Conservation (phyloP, 257 asterid genomes). For the Nicotiana attenuata region DNA sequence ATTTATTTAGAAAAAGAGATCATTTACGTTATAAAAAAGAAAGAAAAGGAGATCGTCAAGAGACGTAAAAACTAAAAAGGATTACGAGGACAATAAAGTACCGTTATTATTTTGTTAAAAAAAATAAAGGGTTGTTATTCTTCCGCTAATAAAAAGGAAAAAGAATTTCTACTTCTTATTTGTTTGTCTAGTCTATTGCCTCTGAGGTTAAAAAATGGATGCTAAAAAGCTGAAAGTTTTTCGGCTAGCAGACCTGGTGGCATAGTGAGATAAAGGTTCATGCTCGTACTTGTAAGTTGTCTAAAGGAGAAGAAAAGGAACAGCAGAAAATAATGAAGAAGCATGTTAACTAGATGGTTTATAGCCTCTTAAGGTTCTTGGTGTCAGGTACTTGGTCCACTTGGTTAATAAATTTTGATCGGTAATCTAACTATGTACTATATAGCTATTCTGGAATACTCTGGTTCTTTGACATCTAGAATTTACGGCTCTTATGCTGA, state of each 20-base stretch:
- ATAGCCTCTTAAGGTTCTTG: background rate
- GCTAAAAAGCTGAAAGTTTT: background rate
- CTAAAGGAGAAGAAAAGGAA: background rate
- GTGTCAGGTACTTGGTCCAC: background rate
- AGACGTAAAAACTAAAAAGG: background rate
- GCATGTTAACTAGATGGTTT: constrained; percentile 2
- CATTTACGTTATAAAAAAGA: too few relatives aligned
- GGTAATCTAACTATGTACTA: background rate
- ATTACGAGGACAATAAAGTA: background rate
- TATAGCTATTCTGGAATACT: background rate
- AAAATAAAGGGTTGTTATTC: background rate
- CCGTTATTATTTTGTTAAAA: background rate
- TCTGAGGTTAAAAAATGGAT: background rate
- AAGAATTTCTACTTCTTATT: background rate
- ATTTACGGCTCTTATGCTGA: background rate
- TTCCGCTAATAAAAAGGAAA: background rate
- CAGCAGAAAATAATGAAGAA: background rate
- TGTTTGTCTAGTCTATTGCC: background rate
- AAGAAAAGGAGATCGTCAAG: background rate
- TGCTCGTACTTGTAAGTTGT: background rate
- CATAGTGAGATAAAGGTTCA: background rate
- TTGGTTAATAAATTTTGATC: background rate
- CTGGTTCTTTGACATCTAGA: background rate
- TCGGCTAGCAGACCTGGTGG: background rate
- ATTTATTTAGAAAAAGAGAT: background rate